phyloP scores from a whole-genome alignment of 163 green algal species.

The Volvox carteri region DNA sequence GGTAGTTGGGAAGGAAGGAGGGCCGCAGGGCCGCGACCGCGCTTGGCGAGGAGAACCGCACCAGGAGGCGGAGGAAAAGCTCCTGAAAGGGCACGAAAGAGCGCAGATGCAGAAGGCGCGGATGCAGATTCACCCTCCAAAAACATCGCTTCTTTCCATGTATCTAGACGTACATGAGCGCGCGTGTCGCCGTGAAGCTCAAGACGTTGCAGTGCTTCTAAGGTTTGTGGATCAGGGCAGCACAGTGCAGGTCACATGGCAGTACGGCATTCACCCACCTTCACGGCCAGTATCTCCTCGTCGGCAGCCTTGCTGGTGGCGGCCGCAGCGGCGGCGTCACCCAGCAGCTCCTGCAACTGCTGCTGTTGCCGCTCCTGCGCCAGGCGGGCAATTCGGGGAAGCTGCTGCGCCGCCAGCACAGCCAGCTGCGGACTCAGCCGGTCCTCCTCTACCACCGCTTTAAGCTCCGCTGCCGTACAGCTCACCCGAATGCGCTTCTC shows the following conservation, averaged over 20 bases:
- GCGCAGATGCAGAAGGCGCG: neutral
- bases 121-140: too few species aligned
- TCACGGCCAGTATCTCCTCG: neutral
- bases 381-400: slow-evolving; percentile 16
- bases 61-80: neutral
- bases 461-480: neutral
- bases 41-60: neutral
- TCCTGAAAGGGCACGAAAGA: slow-evolving; percentile 14
- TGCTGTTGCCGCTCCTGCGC: slow-evolving; percentile 2
- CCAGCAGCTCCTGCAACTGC: neutral
- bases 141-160: too few species aligned
- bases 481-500: slow-evolving; percentile 26
- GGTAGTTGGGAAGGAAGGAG: slow-evolving; percentile 32
- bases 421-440: neutral
- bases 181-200: neutral
- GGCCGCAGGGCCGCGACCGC: neutral
- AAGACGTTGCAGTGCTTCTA: neutral
- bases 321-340: neutral
- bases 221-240: neutral
- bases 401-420: slow-evolving; percentile 45
- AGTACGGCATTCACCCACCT: neutral
- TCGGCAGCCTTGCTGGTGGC: neutral
- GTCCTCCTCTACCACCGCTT: neutral
- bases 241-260: neutral
- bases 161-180: too few species aligned